Base-by-base conservation (phyloP, 352 stramenopile genomes). In the Phytophthora pistaciae region DNA sequence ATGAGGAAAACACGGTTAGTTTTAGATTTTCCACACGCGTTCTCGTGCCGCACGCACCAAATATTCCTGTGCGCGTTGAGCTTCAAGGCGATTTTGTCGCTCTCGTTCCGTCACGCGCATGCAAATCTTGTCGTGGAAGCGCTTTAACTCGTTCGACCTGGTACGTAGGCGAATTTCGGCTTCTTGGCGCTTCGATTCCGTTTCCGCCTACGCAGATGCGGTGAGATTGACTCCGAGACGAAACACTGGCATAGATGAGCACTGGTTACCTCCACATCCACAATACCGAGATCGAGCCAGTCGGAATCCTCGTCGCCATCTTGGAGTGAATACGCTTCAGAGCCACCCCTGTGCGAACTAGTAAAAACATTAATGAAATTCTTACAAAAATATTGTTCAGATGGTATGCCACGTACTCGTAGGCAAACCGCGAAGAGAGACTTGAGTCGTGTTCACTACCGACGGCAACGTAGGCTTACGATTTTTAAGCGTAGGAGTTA, bases 91-190 rank as follows among this genome's bases (percentile, higher is more conserved):
- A 42, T 87, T 72, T 66, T 85, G 66, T 14, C 75, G 56, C 58
- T 84, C 78, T 54, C 70, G 75, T 14, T 80, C 82, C 23, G 75
- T 85, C 31, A 93, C 84, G 5, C 83, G 80, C 25, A 75, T 52
- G 64, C 85, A 93, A 23, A 88, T 86, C 56, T 90, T 82, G 14
- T 82, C 78, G 50, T 88, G 84, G 56, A 93, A 93, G 23, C 75
- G 73, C 29, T 78, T 81, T 48, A 93, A 62, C 42, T 89, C 62
- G 49, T 78, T 74, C 14, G 79, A 77, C 50, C 85, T 79, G 3
- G 55, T n/a, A 20, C 49, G 72, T 23, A 84, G 40, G 1, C 83
- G 82, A 27, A 58, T 49, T 66, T 78, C 63, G 10, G 69, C 78
- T 44, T 83, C 75, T 3, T 70, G 54, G 18, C 78, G 78, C 66